Evolutionary conservation across 1,284 basidiomycete genomes (phyloP), one percentile per base, ranked within the genome.

Genomic region (Sutorius eximius): DNA sequence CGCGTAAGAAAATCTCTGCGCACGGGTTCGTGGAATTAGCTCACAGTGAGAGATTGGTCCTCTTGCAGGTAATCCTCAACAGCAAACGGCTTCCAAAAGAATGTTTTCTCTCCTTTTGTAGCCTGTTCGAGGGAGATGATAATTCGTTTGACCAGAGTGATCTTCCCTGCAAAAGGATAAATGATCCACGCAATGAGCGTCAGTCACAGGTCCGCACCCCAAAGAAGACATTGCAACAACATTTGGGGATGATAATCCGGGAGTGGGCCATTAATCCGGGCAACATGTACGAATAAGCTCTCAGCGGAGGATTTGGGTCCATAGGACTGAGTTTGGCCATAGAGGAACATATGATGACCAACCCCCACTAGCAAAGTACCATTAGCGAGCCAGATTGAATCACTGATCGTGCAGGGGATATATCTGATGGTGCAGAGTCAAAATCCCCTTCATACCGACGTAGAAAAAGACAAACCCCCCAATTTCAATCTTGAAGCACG

Each of bases 231-330:
- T 65, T 96, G 95, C n/a, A 93, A 75, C 13, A 97, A 71, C 79
- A 95, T 89, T 62, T 95, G 92, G 3, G 94, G 94, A 71, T 96
- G 91, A 69, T 91, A 94, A 69, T 96, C 91, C 30, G 84, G 82
- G 43, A 97, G 73, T 2, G 93, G 93, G 0, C 91, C 92, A 68
- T 94, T 95, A 50, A 84, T 78, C 58, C 85, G 74, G 6, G 89
- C 90, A 41, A 93, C 90, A 61, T 89, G 79, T 64, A 94, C 89
- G 59, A 94, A 91, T 22, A 95, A 77, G 57, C 82, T 82, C 60
- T 80, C 80, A 7, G 65, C 57, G 16, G 68, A 63, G 8, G 67
- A 58, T 40, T 69, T 55, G 12, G 63, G 48, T 13, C 63, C 61
- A 33, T 59, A 56, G 34, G 63, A 61, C 37, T 55, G 55, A 66